Percentiles rank a stretch among this genome's conserved stretches.
Conservation (phyloP, 176 grass and related monocot genomes). For the Luzula sylvatica region DNA sequence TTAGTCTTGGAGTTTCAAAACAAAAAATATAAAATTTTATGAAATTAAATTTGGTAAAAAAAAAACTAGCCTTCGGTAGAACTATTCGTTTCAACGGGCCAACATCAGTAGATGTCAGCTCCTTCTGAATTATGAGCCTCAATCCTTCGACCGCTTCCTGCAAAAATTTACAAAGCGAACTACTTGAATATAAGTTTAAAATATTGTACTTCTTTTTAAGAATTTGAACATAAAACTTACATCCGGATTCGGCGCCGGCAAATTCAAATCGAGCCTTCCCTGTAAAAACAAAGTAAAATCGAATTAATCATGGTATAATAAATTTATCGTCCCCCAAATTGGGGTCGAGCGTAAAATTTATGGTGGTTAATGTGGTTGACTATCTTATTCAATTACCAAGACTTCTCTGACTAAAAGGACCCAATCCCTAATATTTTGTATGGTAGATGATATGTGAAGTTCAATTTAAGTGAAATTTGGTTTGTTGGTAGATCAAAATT, state of each 20-base stretch:
- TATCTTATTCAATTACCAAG: too few species aligned
- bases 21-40: neutral
- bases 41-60: conserved; percentile 2
- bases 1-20: conserved; percentile 10
- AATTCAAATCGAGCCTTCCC: conserved; percentile 63
- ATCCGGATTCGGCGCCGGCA: conserved; percentile 47
- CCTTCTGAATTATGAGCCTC: conserved; percentile 76
- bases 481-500: too few species aligned
- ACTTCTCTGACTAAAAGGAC: too few species aligned
- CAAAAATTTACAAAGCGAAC: conserved; percentile 19
- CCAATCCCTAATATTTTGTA: too few species aligned
- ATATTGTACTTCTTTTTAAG: neutral
- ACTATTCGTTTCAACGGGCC: conserved; percentile 82
- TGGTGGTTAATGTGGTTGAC: too few species aligned
- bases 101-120: conserved; percentile 74
- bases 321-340: too few species aligned
- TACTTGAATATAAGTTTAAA: neutral
- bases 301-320: neutral
- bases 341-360: too few species aligned
- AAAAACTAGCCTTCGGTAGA: conserved; percentile 71
- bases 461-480: too few species aligned
- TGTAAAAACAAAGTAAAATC: conserved; percentile 27
- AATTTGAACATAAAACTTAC: conserved; percentile 48
- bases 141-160: conserved; percentile 56
- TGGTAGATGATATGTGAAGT: too few species aligned